phyloP scores from a whole-genome alignment of 2,329 filamentous ascomycete genomes.

The Fusarium verticillioides region DNA sequence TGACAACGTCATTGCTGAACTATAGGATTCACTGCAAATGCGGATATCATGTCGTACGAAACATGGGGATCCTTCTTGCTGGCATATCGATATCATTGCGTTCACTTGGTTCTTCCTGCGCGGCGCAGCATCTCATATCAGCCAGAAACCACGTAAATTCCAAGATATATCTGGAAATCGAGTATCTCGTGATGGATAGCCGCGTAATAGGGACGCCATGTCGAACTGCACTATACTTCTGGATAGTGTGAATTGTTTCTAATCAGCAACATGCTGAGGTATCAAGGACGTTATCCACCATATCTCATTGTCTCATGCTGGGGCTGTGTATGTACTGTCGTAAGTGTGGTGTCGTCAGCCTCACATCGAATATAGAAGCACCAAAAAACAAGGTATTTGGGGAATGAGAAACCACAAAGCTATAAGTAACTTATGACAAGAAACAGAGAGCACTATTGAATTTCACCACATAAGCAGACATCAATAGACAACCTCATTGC shows the following conservation, averaged over 20 bases:
- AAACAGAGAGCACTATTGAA: background rate
- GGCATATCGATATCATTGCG: background rate
- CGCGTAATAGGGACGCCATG: conserved; percentile 2
- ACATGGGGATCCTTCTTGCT: background rate
- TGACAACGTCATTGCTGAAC: background rate
- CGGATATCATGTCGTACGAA: background rate
- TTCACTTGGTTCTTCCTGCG: background rate
- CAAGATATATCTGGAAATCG: background rate
- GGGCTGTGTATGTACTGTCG: background rate
- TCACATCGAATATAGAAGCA: background rate
- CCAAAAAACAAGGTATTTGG: background rate
- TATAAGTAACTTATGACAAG: too few species aligned
- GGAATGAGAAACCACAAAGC: background rate
- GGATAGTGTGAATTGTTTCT: background rate
- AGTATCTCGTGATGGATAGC: background rate
- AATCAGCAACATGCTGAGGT: background rate
- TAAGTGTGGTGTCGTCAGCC: background rate
- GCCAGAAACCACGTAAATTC: background rate
- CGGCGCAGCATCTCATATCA: conserved; percentile 30
- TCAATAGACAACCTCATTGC: background rate
- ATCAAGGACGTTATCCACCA: background rate
- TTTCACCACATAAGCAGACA: background rate
- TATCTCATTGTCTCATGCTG: background rate
- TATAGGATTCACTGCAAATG: background rate
- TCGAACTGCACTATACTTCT: background rate